phyloP scores from a whole-genome alignment of 176 grass and related monocot genomes.

The Oryza glumipatula region DNA sequence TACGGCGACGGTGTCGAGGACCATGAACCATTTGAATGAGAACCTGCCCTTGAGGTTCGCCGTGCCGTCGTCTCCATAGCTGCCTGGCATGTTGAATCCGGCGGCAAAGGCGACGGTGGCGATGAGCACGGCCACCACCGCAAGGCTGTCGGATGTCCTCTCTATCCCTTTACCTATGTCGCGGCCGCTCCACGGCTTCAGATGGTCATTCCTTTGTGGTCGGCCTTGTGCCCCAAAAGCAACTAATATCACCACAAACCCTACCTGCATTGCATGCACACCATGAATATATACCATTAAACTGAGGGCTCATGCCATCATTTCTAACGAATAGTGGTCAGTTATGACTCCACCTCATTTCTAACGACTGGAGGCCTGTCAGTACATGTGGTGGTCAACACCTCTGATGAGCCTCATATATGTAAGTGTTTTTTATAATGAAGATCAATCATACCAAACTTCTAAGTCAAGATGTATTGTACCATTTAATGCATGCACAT shows the following conservation, averaged over 20 bases:
- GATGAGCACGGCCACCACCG: conserved; percentile 23
- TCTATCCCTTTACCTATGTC: not conserved
- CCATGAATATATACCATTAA: no score
- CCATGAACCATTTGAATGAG: not conserved
- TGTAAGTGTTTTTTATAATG: no score
- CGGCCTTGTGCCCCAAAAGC: not conserved
- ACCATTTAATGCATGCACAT: no score
- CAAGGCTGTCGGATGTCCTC: not conserved
- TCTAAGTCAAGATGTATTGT: no score
- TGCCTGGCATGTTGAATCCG: not conserved
- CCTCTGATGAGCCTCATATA: no score
- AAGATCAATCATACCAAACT: no score
- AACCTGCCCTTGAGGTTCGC: not conserved
- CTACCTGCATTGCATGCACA: not conserved
- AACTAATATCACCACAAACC: not conserved
- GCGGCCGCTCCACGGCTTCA: not conserved
- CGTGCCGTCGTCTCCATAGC: not conserved
- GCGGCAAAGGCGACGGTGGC: conserved; percentile 21
- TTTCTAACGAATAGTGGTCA: no score
- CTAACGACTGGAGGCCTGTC: no score
- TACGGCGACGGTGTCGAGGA: not conserved
- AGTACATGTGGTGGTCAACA: no score
- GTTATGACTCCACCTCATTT: no score
- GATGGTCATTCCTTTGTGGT: conserved; percentile 20
- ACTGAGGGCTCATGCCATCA: no score